Conservation (phyloP, 1,284 basidiomycete genomes). For the Malassezia brasiliensis region DNA sequence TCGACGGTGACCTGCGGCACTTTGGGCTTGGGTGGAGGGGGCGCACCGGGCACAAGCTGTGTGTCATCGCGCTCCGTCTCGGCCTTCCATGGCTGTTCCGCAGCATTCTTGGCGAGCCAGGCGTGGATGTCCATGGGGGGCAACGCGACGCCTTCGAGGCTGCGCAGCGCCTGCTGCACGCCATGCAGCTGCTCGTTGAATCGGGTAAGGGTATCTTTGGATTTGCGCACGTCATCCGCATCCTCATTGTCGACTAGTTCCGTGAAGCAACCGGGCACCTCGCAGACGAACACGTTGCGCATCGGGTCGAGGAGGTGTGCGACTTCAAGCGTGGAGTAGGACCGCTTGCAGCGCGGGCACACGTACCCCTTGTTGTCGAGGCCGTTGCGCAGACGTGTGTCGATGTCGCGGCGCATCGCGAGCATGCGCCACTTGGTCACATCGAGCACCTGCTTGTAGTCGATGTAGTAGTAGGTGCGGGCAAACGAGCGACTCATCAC, state of each 20-base stretch:
- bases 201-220: constrained; percentile 85
- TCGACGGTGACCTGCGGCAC: constrained; percentile 33
- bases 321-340: constrained; percentile 76
- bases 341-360: constrained; percentile 76
- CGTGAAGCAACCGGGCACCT: constrained; percentile 50
- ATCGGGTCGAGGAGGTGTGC: constrained; percentile 66
- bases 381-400: constrained; percentile 49
- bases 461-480: constrained; percentile 75
- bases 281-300: constrained; percentile 41
- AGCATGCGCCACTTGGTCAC: constrained; percentile 95
- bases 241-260: constrained; percentile 88
- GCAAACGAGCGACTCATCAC: constrained; percentile 17
- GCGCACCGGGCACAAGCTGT: constrained; percentile 3
- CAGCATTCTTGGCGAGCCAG: constrained; percentile 36
- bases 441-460: constrained; percentile 89
- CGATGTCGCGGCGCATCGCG: constrained; percentile 83
- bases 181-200: constrained; percentile 85
- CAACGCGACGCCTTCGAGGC: constrained; percentile 67
- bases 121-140: constrained; percentile 61
- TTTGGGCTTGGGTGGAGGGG: constrained; percentile 17
- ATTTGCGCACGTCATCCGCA: constrained; percentile 68
- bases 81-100: constrained; percentile 30
- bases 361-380: constrained; percentile 91
- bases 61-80: constrained; percentile 8
- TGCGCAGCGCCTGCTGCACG: constrained; percentile 73